Evolutionary conservation across 176 grass and related monocot genomes (phyloP).

Genomic region (Bromus sterilis): DNA sequence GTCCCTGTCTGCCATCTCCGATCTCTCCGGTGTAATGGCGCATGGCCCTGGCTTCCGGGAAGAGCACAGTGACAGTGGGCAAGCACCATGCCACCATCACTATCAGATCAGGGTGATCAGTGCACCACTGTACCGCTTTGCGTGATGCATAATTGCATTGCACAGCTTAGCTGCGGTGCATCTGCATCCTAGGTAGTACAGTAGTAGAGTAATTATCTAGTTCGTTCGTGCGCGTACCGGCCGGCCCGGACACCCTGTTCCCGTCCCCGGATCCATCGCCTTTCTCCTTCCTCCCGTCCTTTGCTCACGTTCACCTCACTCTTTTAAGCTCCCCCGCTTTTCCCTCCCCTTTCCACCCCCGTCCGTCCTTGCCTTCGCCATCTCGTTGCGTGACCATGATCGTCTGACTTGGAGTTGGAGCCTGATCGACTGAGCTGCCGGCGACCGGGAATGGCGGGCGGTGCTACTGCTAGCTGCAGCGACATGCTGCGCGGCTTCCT

Average conservation of each 20-base stretch:
- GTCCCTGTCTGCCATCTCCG: not conserved
- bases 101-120: no score
- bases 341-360: slow-evolving; percentile 21
- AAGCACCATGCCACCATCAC: not conserved
- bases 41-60: not conserved
- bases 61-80: not conserved
- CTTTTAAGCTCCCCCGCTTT: slow-evolving; percentile 17
- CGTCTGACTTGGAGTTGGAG: not conserved
- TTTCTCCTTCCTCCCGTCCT: slow-evolving; percentile 20
- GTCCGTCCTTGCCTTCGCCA: not conserved
- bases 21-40: not conserved
- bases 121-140: not conserved
- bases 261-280: slow-evolving; percentile 19
- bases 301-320: slow-evolving; percentile 9
- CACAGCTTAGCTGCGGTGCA: not conserved
- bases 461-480: not conserved
- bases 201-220: not conserved
- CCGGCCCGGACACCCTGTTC: slow-evolving; percentile 1
- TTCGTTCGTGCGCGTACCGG: not conserved
- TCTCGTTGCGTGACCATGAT: slow-evolving; percentile 1
- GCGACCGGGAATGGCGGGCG: slow-evolving; percentile 3
- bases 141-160: not conserved
- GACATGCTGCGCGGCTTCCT: slow-evolving; percentile 37
- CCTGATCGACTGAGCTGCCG: not conserved
- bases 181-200: slow-evolving; percentile 1